Percentiles rank a stretch among this genome's conserved stretches.
Evolutionary conservation across 2,329 filamentous ascomycete genomes (phyloP).

Genomic region (Cordyceps javanica): DNA sequence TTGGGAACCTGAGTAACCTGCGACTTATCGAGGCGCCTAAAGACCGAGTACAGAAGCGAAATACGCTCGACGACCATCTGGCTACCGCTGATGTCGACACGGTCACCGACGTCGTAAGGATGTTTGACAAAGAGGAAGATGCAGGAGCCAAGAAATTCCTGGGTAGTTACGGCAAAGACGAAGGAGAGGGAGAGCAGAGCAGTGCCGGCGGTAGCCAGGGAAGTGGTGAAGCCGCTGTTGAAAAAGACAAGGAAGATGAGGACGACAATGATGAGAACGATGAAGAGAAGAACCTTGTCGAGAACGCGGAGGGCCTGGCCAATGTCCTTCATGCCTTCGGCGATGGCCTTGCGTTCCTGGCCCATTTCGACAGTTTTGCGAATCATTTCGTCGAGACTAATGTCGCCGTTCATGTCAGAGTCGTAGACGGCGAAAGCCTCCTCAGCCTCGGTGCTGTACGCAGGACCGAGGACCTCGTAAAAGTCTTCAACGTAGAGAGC

Average conservation of each 20-base stretch:
- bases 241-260: slow-evolving; percentile 89
- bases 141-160: slow-evolving; percentile 95
- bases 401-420: slow-evolving; percentile 84
- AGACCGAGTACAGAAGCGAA: slow-evolving; percentile 86
- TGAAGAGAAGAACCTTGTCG: slow-evolving; percentile 74
- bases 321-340: slow-evolving; percentile 94
- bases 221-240: slow-evolving; percentile 77
- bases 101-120: slow-evolving; percentile 91
- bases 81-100: slow-evolving; percentile 70
- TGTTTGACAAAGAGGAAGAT: slow-evolving; percentile 99
- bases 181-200: slow-evolving; percentile 94
- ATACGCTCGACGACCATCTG: slow-evolving; percentile 86
- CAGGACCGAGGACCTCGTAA: slow-evolving; percentile 74
- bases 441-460: slow-evolving; percentile 70
- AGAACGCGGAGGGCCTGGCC: slow-evolving; percentile 89
- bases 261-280: slow-evolving; percentile 74
- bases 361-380: slow-evolving; percentile 79
- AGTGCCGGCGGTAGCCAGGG: slow-evolving; percentile 83
- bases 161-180: slow-evolving; percentile 84
- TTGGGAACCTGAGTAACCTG: slow-evolving; percentile 79
- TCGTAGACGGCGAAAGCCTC: slow-evolving; percentile 80
- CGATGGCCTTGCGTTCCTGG: slow-evolving; percentile 80
- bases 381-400: slow-evolving; percentile 93
- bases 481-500: slow-evolving; percentile 75
- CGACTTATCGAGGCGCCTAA: slow-evolving; percentile 75